Evolutionary conservation across 805 yeast species (phyloP).

Genomic region (Yarrowia porcina): DNA sequence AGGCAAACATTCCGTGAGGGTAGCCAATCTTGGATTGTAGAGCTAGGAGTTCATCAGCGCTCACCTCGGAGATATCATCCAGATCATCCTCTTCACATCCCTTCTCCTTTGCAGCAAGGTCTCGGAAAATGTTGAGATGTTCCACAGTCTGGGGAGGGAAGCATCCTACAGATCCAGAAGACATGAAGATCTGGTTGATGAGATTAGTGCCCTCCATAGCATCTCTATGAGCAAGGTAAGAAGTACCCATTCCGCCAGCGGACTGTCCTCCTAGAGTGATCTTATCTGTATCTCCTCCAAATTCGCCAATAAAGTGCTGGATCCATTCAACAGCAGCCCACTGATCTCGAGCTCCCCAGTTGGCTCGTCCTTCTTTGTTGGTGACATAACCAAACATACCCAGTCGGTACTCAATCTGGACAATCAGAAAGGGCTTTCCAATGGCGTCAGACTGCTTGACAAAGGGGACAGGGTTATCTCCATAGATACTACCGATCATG

Average conservation of each 20-base stretch:
- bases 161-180: background rate
- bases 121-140: background rate
- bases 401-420: constrained; percentile 39
- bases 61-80: background rate
- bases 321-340: constrained; percentile 41
- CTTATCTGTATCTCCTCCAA: constrained; percentile 41
- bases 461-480: constrained; percentile 14
- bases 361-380: constrained; percentile 35
- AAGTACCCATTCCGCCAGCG: constrained; percentile 38
- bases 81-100: background rate
- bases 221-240: background rate
- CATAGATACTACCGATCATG: constrained; percentile 17
- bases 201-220: background rate
- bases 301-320: constrained; percentile 37
- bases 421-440: constrained; percentile 31
- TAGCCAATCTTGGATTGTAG: background rate
- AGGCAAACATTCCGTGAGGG: constrained; percentile 1
- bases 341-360: constrained; percentile 42
- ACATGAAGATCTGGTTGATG: background rate
- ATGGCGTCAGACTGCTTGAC: constrained; percentile 28
- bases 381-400: constrained; percentile 41
- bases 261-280: constrained; percentile 43
- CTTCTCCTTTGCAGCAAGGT: background rate
- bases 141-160: background rate
- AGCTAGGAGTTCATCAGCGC: background rate